Evolutionary conservation across 805 yeast species (phyloP).

Genomic region (Komagataella mondaviorum): DNA sequence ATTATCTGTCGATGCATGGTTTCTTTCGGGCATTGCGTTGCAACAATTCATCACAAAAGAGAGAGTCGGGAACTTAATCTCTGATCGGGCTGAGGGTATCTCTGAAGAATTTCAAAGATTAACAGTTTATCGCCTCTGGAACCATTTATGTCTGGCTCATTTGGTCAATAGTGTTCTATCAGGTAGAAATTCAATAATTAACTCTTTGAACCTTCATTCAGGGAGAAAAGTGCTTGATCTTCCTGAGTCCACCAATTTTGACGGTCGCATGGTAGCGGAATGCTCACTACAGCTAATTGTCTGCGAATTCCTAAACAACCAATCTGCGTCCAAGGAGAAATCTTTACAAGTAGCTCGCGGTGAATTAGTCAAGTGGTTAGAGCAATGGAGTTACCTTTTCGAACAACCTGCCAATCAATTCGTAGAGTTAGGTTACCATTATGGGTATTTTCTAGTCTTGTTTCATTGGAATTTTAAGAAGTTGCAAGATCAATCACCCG

Average conservation of each 20-base stretch:
- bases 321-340: constrained; percentile 4
- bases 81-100: constrained; percentile 7
- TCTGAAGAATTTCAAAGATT: constrained; percentile 34
- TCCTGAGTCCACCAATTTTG: constrained; percentile 59
- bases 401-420: constrained; percentile 64
- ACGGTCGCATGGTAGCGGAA: constrained; percentile 74
- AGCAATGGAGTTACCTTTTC: constrained; percentile 57
- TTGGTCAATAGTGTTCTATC: constrained; percentile 50
- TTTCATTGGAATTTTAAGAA: constrained; percentile 21
- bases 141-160: constrained; percentile 58
- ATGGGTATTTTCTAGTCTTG: constrained; percentile 37
- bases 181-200: constrained; percentile 51
- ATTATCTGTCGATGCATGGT: constrained; percentile 56
- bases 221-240: constrained; percentile 41
- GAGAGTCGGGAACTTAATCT: constrained; percentile 25
- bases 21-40: constrained; percentile 49
- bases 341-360: constrained; percentile 23
- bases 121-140: constrained; percentile 53
- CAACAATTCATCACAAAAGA: constrained; percentile 46
- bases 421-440: constrained; percentile 58
- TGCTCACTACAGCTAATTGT: constrained; percentile 44
- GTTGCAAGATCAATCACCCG: not conserved
- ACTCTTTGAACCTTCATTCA: constrained; percentile 36
- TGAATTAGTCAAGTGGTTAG: constrained; percentile 47
- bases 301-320: constrained; percentile 40